Evolutionary conservation across 352 stramenopile species (phyloP), one percentile per base, ranked within the genome.

Genomic region (Globisporangium iwayamae): DNA sequence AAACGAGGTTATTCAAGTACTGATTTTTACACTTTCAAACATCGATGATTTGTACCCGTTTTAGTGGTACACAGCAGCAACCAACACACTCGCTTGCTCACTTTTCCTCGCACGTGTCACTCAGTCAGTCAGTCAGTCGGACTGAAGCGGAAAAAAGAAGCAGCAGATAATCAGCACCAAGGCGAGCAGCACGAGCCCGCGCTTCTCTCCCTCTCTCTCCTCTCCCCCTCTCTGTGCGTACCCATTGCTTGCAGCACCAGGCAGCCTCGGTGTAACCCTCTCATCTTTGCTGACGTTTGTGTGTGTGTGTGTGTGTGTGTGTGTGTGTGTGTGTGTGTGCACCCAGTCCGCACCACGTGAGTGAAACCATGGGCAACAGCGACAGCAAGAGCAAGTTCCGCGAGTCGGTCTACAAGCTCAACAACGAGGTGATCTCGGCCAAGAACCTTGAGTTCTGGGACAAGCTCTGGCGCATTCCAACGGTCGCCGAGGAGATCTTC

Each of bases 371-470:
- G 87, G 87, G 87, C 60, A 94, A 94, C 71, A 93, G 83, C 74
- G 85, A 96, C 71, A 94, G 85, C 72, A 96, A 94, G 80, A 93
- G 83, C 77, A 96, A 94, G 81, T 96, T 96, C 75, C 85, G 85
- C 72, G 87, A 96, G 81, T 93, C 81, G 73, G 87, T 96, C 55
- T 94, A 96, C 77, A 96, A 96, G 81, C 83, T 96, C 69, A 94
- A 91, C 73, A 94, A 96, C 51, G 85, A 96, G 62, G 78, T 91
- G 9, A 79, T 96, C 45, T 91, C 82, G 55, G 73, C 74, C 68
- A 91, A 92, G 72, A 90, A 91, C 68, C 83, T 94, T 67, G 87
- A 96, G 71, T 96, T 96, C 73, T 96, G 87, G 87, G 85, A 94
- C 72, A 96, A 96, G 64, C 71, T 96, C 9, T 96, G 87, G 87